These are phyloP conservation scores for Fusarium duplospermum DNA, from an alignment of 2,329 filamentous ascomycete species.

Conservation along the genomic window DNA sequence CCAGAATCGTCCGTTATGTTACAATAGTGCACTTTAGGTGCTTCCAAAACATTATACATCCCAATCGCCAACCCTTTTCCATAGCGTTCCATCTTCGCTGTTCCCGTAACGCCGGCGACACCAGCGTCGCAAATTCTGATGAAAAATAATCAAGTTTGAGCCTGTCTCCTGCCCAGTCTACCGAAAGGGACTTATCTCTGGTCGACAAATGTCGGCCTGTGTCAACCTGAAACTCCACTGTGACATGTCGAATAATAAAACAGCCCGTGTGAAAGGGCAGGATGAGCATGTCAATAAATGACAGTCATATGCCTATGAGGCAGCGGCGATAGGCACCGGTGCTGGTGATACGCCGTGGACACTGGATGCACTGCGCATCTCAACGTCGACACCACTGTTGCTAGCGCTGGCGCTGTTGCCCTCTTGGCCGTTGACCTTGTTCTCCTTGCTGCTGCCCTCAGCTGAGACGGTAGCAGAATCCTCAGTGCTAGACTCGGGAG, in stretches of 20 bases:
- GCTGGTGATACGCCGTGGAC: conserved; percentile 64
- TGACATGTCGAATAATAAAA: conserved; percentile 27
- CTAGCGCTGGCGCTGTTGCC: conserved; percentile 61
- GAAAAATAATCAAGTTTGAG: conserved; percentile 12
- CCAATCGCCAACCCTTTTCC: conserved; percentile 28
- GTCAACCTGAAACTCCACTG: conserved; percentile 31
- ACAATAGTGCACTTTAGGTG: conserved; percentile 19
- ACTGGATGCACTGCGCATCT: conserved; percentile 65
- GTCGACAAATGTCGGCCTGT: conserved; percentile 18
- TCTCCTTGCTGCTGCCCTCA: conserved; percentile 71
- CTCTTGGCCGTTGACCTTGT: conserved; percentile 68
- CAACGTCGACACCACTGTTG: conserved; percentile 59
- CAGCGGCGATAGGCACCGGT: conserved; percentile 60
- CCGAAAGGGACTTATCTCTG: conserved; percentile 11
- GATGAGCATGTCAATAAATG: neutral
- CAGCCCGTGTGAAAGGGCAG: conserved; percentile 18
- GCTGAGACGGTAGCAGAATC: conserved; percentile 60
- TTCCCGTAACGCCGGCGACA: conserved; percentile 46
- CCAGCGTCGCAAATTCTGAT: conserved; percentile 38
- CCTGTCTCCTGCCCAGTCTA: conserved; percentile 31
- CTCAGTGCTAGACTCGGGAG: conserved; percentile 58
- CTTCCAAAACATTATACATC: conserved; percentile 17
- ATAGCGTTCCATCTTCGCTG: conserved; percentile 32
- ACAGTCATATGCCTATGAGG: conserved; percentile 47
- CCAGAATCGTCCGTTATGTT: conserved; percentile 22